phyloP scores from a whole-genome alignment of 78 protist genomes.

The Emiliania huxleyi region DNA sequence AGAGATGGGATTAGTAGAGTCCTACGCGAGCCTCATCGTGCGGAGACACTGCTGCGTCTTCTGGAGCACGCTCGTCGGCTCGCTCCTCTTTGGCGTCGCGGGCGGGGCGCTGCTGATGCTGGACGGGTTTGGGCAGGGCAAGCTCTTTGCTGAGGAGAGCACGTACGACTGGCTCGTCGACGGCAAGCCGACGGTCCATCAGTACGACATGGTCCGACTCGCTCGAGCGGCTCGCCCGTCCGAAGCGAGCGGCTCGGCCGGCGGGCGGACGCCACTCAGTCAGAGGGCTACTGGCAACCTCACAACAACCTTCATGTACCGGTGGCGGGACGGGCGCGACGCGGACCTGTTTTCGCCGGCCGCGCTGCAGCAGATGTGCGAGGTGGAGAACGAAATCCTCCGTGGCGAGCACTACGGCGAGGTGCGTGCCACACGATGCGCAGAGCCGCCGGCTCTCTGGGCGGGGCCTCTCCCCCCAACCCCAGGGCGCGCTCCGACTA shows the following conservation, averaged over 20 bases:
- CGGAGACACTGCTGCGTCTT: background rate
- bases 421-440: no score
- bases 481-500: no score
- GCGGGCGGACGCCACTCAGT: background rate
- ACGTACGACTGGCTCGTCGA: background rate
- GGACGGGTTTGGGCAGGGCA: background rate
- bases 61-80: background rate
- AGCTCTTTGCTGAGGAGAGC: background rate
- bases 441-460: no score
- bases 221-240: background rate
- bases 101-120: background rate
- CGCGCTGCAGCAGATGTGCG: background rate
- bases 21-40: background rate
- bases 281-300: background rate
- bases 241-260: background rate
- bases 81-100: background rate
- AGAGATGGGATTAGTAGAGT: no score
- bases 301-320: background rate
- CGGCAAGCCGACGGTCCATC: background rate
- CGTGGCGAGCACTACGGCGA: background rate
- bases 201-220: background rate
- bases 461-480: no score
- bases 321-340: background rate
- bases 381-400: background rate
- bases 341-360: background rate